Base-by-base conservation (phyloP, 139 green algal species). In the Medakamo hakoo region DNA sequence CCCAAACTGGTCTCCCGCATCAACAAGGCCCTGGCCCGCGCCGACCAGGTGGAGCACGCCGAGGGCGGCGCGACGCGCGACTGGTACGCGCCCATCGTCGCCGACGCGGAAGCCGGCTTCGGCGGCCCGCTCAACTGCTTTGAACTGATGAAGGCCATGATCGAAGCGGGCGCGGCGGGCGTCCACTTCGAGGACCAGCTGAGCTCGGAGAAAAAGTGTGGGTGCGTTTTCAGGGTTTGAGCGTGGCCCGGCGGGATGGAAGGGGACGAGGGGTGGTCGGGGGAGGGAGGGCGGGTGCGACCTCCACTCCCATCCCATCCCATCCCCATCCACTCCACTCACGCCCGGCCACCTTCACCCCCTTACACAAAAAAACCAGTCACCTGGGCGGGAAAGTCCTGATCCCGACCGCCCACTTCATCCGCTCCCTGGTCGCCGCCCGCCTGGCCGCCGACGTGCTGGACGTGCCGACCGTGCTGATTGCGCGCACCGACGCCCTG, bases 161-260 rank as follows among this genome's bases (percentile, higher is more conserved):
- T 92, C 49, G 74, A 86, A 68, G 77, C 83, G 20, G 84, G 84
- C 4, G 84, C 84, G 16, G 78, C 81, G 1, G 78, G 58, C 69
- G 84, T 92, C 57, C 84, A 92, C 78, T 90, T 92, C 76, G 84
- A 92, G 77, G 80, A 87, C 69, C 77, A 83, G 68, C 73, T 83
- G 63, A 72, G 71, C 20, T 79, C 71, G 5, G 77, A 83, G 73
- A 83, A 83, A 71, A 83, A 83, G 70, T n/a, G n/a, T n/a, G n/a
- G n/a, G n/a, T n/a, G n/a, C n/a, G n/a, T n/a, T n/a, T n/a, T n/a
- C n/a, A n/a, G n/a, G n/a, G n/a, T n/a, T n/a, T n/a, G n/a, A n/a
- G n/a, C n/a, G n/a, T n/a, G n/a, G n/a, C n/a, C n/a, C n/a, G n/a
- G n/a, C n/a, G n/a, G n/a, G n/a, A n/a, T n/a, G n/a, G n/a, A n/a